Percentiles rank a stretch among this genome's conserved stretches.
Evolutionary conservation across 352 stramenopile species (phyloP).

Genomic region (Pythium scleroteichum): DNA sequence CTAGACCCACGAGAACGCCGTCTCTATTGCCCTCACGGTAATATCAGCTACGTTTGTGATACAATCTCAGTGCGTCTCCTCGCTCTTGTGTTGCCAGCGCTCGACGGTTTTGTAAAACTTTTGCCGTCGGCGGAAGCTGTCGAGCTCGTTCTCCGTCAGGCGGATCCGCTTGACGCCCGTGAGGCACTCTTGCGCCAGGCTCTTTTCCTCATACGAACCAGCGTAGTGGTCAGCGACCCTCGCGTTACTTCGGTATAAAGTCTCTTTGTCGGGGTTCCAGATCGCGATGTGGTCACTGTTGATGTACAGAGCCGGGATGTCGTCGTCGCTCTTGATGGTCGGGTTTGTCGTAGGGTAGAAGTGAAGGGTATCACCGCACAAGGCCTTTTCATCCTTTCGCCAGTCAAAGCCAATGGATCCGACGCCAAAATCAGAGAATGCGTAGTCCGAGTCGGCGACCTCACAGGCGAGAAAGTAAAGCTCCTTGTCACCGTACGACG

Average conservation of each 20-base stretch:
- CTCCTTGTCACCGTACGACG: constrained; percentile 75
- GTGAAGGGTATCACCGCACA: constrained; percentile 63
- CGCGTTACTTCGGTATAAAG: constrained; percentile 50
- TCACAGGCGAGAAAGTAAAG: constrained; percentile 76
- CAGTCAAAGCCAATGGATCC: constrained; percentile 50
- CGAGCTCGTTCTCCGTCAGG: constrained; percentile 39
- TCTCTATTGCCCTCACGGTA: no score
- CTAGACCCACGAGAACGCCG: no score
- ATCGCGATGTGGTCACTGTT: constrained; percentile 62
- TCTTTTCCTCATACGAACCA: constrained; percentile 42
- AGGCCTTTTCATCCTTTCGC: constrained; percentile 33
- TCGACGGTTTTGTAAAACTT: constrained; percentile 35
- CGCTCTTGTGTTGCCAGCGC: constrained; percentile 14
- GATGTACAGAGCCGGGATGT: constrained; percentile 48
- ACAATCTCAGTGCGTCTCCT: not conserved
- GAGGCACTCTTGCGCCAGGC: constrained; percentile 52
- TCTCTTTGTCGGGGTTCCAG: constrained; percentile 38
- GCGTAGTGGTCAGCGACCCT: constrained; percentile 51
- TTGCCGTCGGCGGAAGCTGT: constrained; percentile 46
- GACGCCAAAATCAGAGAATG: constrained; percentile 67
- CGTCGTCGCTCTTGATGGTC: constrained; percentile 14
- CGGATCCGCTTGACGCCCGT: constrained; percentile 50
- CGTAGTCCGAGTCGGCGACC: constrained; percentile 66
- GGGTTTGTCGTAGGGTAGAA: constrained; percentile 45
- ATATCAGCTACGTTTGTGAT: no score